Percentiles rank a stretch among this genome's conserved stretches.
phyloP scores from a whole-genome alignment of 441 rosid species.

The Mallotus repandus region DNA sequence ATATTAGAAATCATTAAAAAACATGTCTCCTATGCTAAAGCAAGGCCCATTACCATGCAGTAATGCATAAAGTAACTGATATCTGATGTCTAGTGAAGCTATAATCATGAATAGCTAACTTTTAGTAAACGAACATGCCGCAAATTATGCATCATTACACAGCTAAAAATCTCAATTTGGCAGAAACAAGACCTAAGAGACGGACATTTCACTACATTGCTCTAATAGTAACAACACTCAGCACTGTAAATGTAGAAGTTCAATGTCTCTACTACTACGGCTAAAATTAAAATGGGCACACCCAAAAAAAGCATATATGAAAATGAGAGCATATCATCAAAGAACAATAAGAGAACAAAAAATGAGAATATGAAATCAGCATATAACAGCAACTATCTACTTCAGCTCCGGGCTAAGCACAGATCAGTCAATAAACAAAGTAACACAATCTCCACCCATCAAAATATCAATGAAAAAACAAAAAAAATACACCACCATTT shows the following conservation, averaged over 20 bases:
- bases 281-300: constrained; percentile 3
- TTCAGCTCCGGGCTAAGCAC: constrained; percentile 25
- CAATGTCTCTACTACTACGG: neutral
- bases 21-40: neutral
- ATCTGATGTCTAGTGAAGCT: constrained; percentile 2
- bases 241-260: constrained; percentile 2
- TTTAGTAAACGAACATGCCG: neutral
- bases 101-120: neutral
- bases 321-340: constrained; percentile 19
- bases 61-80: neutral
- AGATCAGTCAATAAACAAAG: constrained; percentile 42
- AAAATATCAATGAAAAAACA: constrained; percentile 12
- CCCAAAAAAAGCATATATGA: neutral
- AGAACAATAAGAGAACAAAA: neutral
- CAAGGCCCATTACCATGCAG: neutral
- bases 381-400: constrained; percentile 2
- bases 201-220: neutral
- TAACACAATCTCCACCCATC: constrained; percentile 17
- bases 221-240: neutral
- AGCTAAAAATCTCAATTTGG: neutral
- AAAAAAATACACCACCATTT: constrained; percentile 9
- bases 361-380: neutral
- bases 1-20: neutral
- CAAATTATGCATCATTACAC: neutral
- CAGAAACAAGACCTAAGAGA: neutral